Base-by-base conservation (phyloP, 768 basidiomycete species). In the Amylocystis lapponica region DNA sequence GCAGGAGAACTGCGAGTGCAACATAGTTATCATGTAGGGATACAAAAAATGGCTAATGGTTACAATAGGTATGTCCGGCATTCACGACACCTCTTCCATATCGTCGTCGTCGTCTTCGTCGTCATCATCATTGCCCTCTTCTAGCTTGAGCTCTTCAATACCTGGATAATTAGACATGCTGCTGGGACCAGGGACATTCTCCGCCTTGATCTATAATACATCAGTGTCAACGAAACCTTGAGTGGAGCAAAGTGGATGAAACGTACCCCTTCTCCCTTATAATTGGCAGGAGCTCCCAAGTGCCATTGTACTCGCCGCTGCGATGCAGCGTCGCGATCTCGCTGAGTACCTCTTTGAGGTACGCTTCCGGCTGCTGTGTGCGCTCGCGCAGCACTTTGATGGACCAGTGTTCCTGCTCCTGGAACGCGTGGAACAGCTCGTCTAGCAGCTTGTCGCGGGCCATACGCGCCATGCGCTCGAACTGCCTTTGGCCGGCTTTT, bases 401-500 rank as follows among this genome's bases (percentile, higher is more conserved):
- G 45, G 78, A 70, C 92, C 92, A 97, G 39, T 79, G 81, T n/a
- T 82, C 76, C 33, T 75, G 75, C 47, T 90, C 81, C 46, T 78
- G 75, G 70, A 94, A 97, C 5, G 82, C 69, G 2, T 65, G 53
- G 65, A 94, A 94, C 31, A 96, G 72, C 42, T 83, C 66, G 61
- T 96, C 90, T 61, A 91, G 72, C 7, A 96, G 75, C 57, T 94
- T 86, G 65, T 91, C 86, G 42, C 84, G 75, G 5, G 90, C 89
- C 66, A 96, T 82, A 59, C 93, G 87, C n/a, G 86, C 83, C 78
- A 88, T 86, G 52, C 87, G 85, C 63, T 93, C 89, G 66, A 86
- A 86, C 12, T 76, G 68, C 83, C 83, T 52, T 87, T 86, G 14
- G 71, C 61, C 2, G 68, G 72, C 59, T 84, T 87, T 29, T 67